These are phyloP conservation scores for Lenwebbia sp. DNA, from an alignment of 345 rosid species.

Conservation along the genomic window DNA sequence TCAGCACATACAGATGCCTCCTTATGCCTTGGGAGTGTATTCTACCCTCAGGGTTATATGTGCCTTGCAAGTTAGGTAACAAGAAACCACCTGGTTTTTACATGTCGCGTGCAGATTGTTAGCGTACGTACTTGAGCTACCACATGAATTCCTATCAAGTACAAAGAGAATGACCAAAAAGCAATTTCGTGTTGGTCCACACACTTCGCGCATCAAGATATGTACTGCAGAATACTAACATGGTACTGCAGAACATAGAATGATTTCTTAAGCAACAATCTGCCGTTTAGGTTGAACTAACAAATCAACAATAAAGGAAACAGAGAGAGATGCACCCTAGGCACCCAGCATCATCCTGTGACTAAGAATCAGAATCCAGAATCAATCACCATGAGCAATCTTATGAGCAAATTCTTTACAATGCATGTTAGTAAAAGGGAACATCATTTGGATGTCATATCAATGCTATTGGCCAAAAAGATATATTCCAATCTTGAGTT, in stretches of 20 bases:
- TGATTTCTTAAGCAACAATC: conserved; percentile 14
- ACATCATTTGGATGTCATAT: background rate
- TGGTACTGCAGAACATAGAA: conserved; percentile 1
- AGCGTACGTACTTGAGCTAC: background rate
- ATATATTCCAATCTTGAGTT: background rate
- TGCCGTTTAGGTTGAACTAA: conserved; percentile 10
- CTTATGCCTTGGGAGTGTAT: background rate
- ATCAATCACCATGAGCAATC: background rate
- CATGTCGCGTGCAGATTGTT: background rate
- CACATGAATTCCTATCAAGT: background rate
- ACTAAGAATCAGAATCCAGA: background rate
- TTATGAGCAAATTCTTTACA: background rate
- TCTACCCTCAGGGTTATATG: background rate
- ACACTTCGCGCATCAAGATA: background rate
- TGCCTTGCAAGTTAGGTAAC: background rate
- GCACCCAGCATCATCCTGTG: background rate
- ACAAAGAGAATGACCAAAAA: background rate
- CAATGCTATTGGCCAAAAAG: background rate
- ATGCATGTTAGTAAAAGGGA: background rate
- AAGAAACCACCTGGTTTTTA: background rate
- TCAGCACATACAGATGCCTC: background rate
- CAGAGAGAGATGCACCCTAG: background rate
- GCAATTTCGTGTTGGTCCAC: background rate
- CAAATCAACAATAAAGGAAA: conserved; percentile 1
- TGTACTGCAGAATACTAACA: conserved; percentile 1